These are phyloP conservation scores for Coemansia guatemalensis DNA, from an alignment of 192 early-diverging fungal species.

Conservation along the genomic window DNA sequence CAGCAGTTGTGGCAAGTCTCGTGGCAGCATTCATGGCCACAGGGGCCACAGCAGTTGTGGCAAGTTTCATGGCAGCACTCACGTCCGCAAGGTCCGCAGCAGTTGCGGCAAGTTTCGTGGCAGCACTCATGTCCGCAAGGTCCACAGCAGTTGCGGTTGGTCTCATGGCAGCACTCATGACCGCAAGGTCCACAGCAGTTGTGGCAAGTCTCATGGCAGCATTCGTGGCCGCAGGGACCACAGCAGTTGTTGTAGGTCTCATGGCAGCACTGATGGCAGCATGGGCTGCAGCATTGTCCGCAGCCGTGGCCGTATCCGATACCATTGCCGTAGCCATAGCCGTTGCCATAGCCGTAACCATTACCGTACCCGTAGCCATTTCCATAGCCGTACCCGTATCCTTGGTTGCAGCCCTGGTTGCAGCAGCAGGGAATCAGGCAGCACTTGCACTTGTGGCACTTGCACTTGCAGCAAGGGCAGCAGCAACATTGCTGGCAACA, in stretches of 20 bases:
- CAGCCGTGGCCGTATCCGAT: conserved; percentile 27
- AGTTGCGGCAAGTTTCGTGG: conserved; percentile 6
- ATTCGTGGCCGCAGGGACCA: conserved; percentile 13
- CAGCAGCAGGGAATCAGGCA: conserved; percentile 40
- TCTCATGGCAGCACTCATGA: conserved; percentile 26
- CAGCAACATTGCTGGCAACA: conserved; percentile 40
- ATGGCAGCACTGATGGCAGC: conserved; percentile 18
- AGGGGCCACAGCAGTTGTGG: conserved; percentile 13
- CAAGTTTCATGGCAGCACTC: conserved; percentile 32
- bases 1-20: conserved; percentile 26
- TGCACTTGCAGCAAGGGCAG: conserved; percentile 35
- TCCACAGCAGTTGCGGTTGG: conserved; percentile 17
- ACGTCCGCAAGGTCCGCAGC: conserved; percentile 19
- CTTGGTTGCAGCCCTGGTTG: conserved; percentile 24
- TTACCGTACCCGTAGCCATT: conserved; percentile 9
- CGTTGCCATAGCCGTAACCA: conserved; percentile 14
- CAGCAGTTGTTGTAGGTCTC: no score
- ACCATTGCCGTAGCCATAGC: conserved; percentile 16
- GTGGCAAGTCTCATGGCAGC: conserved; percentile 21
- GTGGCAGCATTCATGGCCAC: conserved; percentile 30
- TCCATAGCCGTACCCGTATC: conserved; percentile 23
- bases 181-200: conserved; percentile 28
- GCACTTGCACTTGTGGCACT: conserved; percentile 49
- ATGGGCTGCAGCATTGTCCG: conserved; percentile 11
- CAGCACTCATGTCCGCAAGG: conserved; percentile 28